A percentile compares a stretch with the other conserved stretches of the same genome.
Conservation (phyloP, 106 monocot genomes). For the Xerophyta viscosa region DNA sequence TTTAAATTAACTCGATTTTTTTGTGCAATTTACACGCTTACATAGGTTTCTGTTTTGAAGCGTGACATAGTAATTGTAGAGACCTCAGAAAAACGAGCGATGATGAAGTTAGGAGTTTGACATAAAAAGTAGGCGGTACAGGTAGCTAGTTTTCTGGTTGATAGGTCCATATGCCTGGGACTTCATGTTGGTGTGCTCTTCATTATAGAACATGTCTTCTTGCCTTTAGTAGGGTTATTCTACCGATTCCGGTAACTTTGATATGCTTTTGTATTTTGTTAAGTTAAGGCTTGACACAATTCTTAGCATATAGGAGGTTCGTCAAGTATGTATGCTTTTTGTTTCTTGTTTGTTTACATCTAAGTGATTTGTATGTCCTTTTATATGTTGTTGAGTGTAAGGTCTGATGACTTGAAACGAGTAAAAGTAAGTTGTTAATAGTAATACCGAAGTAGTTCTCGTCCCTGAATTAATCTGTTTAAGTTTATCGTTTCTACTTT, state of each 20-base stretch:
- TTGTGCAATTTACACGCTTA: neutral
- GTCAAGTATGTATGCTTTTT: slow-evolving; percentile 43
- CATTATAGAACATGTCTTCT: no score
- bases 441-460: no score
- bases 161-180: no score
- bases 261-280: no score
- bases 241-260: no score
- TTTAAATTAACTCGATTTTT: neutral
- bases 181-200: no score
- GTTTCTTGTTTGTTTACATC: neutral
- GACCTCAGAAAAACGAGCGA: slow-evolving; percentile 76
- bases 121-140: no score
- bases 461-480: no score
- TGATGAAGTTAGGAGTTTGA: no score
- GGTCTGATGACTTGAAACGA: slow-evolving; percentile 45
- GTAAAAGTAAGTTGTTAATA: slow-evolving; percentile 85
- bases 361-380: neutral
- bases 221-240: no score
- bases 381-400: slow-evolving; percentile 42
- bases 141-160: no score
- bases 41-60: slow-evolving; percentile 76
- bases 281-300: slow-evolving; percentile 78
- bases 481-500: no score
- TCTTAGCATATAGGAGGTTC: slow-evolving; percentile 66
- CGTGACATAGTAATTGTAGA: slow-evolving; percentile 66